Percentiles rank a stretch among this genome's conserved stretches.
Conservation (phyloP, 805 yeast species). For the Saccharomycopsis microspora region DNA sequence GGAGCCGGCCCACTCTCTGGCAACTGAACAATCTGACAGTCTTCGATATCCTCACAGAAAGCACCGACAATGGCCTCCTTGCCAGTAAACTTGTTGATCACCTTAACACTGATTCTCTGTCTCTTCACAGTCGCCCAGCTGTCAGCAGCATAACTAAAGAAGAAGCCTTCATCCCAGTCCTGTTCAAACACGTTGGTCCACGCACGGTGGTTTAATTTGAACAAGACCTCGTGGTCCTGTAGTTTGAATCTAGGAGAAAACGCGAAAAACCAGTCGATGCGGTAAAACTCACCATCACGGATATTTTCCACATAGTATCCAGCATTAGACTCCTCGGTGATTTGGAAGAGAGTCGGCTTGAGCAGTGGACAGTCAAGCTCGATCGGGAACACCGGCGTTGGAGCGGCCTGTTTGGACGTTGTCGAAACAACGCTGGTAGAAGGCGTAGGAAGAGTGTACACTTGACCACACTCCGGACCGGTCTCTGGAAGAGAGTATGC, state of each 20-base stretch:
- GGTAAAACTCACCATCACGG: neutral
- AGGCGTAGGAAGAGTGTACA: neutral
- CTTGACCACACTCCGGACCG: constrained; percentile 1
- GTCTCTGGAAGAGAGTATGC: too few relatives aligned
- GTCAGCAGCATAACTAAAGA: neutral
- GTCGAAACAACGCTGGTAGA: too few relatives aligned
- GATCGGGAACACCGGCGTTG: neutral
- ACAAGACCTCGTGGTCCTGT: neutral
- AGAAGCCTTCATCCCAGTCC: constrained; percentile 9
- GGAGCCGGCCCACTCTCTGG: too few relatives aligned
- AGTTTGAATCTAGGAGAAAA: neutral
- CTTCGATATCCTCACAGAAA: too few relatives aligned
- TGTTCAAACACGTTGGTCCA: constrained; percentile 5
- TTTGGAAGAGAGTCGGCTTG: neutral
- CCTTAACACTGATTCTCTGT: too few relatives aligned
- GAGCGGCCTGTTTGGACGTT: too few relatives aligned
- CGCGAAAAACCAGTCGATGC: constrained; percentile 12
- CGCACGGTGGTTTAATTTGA: constrained; percentile 1
- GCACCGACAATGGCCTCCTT: too few relatives aligned
- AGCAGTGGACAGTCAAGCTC: neutral
- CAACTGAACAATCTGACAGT: too few relatives aligned
- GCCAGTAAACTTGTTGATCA: too few relatives aligned
- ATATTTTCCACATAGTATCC: constrained; percentile 9
- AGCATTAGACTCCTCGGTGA: constrained; percentile 5
- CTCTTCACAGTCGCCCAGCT: too few relatives aligned